phyloP scores from a whole-genome alignment of 164 flowering plant genomes.

The Houttuynia cordata region DNA sequence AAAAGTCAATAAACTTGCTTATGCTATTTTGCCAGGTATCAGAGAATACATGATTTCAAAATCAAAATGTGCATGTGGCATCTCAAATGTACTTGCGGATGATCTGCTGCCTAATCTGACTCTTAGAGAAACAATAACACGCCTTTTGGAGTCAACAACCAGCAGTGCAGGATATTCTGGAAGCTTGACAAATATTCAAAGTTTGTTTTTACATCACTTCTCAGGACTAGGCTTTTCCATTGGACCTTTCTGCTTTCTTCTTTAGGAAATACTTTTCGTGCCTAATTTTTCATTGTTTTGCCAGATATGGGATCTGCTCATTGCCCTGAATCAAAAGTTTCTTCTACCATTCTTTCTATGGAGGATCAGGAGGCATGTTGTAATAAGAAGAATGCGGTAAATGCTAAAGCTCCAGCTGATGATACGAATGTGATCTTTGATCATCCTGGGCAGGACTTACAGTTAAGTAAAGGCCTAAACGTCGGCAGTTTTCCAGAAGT shows the following conservation, averaged over 20 bases:
- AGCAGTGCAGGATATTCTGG: constrained; percentile 81
- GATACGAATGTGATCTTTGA: constrained; percentile 13
- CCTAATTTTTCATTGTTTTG: background rate
- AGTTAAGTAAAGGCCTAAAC: constrained; percentile 20
- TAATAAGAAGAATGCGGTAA: constrained; percentile 10
- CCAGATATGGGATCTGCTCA: constrained; percentile 81
- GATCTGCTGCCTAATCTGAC: constrained; percentile 92
- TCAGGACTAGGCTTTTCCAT: background rate
- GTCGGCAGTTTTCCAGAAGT: constrained; percentile 44
- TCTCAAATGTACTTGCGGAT: constrained; percentile 76
- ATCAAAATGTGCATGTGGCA: constrained; percentile 75
- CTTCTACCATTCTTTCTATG: constrained; percentile 50
- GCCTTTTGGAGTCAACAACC: constrained; percentile 72
- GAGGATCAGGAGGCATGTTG: too few species aligned
- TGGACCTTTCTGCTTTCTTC: too few species aligned
- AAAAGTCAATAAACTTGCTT: too few species aligned
- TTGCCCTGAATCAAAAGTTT: constrained; percentile 38
- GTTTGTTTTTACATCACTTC: too few species aligned
- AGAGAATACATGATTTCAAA: constrained; percentile 73
- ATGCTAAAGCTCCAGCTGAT: constrained; percentile 37
- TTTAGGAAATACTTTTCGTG: background rate
- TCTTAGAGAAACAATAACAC: constrained; percentile 70
- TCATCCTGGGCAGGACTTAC: constrained; percentile 24
- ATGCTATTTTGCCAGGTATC: constrained; percentile 44
- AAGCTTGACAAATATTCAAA: constrained; percentile 59